Base-by-base conservation (phyloP, 2,329 filamentous ascomycete species). In the Zymoseptoria passerinii region DNA sequence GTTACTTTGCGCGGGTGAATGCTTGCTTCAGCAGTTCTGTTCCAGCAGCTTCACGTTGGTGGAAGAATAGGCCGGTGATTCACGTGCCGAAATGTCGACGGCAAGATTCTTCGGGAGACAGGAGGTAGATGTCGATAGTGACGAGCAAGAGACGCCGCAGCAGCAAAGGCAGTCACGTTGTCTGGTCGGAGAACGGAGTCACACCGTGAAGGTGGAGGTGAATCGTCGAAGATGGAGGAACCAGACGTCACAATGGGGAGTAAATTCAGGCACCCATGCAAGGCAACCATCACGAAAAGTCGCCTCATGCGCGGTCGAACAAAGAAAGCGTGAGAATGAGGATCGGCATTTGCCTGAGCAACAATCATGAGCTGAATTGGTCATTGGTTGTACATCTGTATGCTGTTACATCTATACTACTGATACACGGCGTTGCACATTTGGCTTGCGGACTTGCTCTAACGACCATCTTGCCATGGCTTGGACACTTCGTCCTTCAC, bases 391-490 rank as follows among this genome's bases (percentile, higher is more conserved):
- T 64, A 65, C 62, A 64, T 54, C 52, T 59, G 27, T 65, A 62
- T 65, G 48, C n/a, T 44, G 35, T 20, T 63, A 62, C 57, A 63
- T 55, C 28, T 57, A 53, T 52, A 52, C 51, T 58, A 48, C 52
- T 50, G 9, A 52, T 28, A 28, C 13, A 28, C 29, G 13, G 20
- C 13, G 48, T 23, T 29, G 54, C 19, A 50, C 48, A 5, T 29
- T 50, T 48, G 35, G 20, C 57, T 54, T 19, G 54, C 52, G 16
- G 28, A 57, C 44, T 49, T 57, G 54, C 51, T 54, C 49, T 55
- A 58, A 50, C 50, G 58, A 52, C 61, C 58, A 65, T 82, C 79
- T 63, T 80, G 76, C 61, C 72, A 75, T 44, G 78, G 76, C 70
- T 79, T 81, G 13, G 16, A 44, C 16, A 44, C 16, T 6, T 44